Percentiles rank a stretch among this genome's conserved stretches.
Conservation (phyloP, 2,329 filamentous ascomycete genomes). For the Verticillium zaregamsianum region DNA sequence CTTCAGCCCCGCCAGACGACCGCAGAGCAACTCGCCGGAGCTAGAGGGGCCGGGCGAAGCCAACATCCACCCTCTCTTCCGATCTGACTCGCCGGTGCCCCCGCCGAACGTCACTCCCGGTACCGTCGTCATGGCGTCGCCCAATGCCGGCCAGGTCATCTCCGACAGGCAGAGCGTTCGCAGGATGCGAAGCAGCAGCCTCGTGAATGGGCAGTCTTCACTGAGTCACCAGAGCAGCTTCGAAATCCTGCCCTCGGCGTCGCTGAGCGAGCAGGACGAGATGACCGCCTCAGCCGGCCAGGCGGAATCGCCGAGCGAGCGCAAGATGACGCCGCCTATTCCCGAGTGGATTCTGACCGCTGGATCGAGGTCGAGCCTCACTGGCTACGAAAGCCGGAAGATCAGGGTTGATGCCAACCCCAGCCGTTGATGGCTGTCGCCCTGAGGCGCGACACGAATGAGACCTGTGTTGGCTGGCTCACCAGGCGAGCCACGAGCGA, state of each 20-base stretch:
- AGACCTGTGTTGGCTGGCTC: not conserved
- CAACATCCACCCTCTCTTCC: conserved; percentile 75
- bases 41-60: conserved; percentile 47
- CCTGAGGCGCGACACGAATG: not conserved
- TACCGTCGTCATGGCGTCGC: conserved; percentile 67
- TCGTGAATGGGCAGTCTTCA: conserved; percentile 42
- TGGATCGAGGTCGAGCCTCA: conserved; percentile 44
- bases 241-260: conserved; percentile 29
- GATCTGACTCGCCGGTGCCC: conserved; percentile 65
- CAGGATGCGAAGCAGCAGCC: conserved; percentile 53
- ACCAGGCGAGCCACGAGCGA: not conserved
- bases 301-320: conserved; percentile 26
- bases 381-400: conserved; percentile 39
- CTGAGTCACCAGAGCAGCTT: conserved; percentile 46
- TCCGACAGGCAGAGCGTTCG: conserved; percentile 46
- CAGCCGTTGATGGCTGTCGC: not conserved
- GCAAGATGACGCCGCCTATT: conserved; percentile 55
- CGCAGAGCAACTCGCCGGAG: conserved; percentile 22
- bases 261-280: conserved; percentile 18
- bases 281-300: conserved; percentile 15
- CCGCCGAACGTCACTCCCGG: conserved; percentile 63
- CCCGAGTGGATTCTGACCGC: conserved; percentile 57
- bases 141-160: conserved; percentile 62
- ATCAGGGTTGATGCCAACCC: conserved; percentile 6
- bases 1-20: conserved; percentile 38